Evolutionary conservation across 164 flowering plant genomes (phyloP), one percentile per base, ranked within the genome.

Genomic region (Tetrastigma voinierianum): DNA sequence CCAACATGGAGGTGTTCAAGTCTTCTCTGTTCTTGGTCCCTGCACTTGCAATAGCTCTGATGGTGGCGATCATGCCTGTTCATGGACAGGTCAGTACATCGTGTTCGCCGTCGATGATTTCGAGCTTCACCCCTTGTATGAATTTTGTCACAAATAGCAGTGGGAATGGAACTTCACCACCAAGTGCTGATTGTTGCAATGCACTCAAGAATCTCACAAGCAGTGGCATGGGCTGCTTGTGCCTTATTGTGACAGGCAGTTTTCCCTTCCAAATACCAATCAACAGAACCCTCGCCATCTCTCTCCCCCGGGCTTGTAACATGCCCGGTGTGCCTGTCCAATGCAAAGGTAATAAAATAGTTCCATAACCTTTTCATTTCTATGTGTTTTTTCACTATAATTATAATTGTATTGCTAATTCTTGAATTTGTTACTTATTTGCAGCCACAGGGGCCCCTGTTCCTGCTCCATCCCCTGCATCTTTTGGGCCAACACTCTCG

Each of bases 271-370:
- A 71, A 4, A 13, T 93, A 1, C 97, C 98, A 4, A 74, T 88
- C 54, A 90, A 85, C 62, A 81, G 88, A 2, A 79, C 86, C 0
- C 47, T 83, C 0, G 90, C 91, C 17, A 65, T 84, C 49, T 81
- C 90, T 6, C 93, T 90, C 51, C 96, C 96, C 11, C 80, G 81
- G 3, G 88, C 96, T 24, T 94, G 98, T 70, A 90, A 83, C 74
- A 83, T 78, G 83, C 66, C 84, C 14, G 77, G 88, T 4, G 87
- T 90, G 23, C 90, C 95, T 18, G 54, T 94, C 59, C 83, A 85
- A 40, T 94, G 97, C 87, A 83, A 84, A 80, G 82, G 98, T 90
- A 54, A 69, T 90, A 54, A 69, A 51, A 13, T 62, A 49, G 32
- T 8, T 21, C 32, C 14, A 14, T 13, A 14, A 13, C 5, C 20